Conservation (phyloP, 371 early-diverging fungal genomes). For the Basidiobolus meristosporus region DNA sequence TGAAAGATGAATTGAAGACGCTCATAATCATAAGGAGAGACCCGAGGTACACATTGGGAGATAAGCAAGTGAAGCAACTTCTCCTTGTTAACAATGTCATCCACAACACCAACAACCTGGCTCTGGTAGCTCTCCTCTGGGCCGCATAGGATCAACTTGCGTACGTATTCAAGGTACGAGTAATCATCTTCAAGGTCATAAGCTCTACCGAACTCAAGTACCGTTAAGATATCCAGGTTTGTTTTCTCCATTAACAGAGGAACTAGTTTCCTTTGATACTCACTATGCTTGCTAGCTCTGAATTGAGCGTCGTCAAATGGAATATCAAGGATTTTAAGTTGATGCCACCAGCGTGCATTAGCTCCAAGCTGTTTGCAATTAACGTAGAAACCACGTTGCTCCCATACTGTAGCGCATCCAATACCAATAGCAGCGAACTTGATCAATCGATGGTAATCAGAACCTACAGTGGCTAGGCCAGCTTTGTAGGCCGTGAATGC, state of each 20-base stretch:
- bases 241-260: slow-evolving; percentile 14
- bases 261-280: slow-evolving; percentile 15
- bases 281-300: slow-evolving; percentile 4
- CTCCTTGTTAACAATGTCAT: background rate
- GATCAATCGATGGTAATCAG: slow-evolving; percentile 14
- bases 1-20: slow-evolving; percentile 11
- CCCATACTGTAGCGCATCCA: slow-evolving; percentile 14
- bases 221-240: slow-evolving; percentile 13
- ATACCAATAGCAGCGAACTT: slow-evolving; percentile 18
- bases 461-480: slow-evolving; percentile 10
- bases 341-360: slow-evolving; percentile 24
- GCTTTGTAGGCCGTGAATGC: slow-evolving; percentile 16
- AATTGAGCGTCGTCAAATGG: slow-evolving; percentile 15
- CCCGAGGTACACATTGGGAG: background rate
- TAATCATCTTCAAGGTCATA: slow-evolving; percentile 15
- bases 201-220: slow-evolving; percentile 15
- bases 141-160: background rate
- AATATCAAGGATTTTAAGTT: slow-evolving; percentile 15
- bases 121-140: background rate
- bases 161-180: background rate
- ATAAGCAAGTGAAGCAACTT: background rate
- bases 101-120: background rate
- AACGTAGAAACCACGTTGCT: slow-evolving; percentile 14
- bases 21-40: background rate
- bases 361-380: slow-evolving; percentile 12